Evolutionary conservation across 768 basidiomycete genomes (phyloP), one percentile per base, ranked within the genome.

Genomic region (Exsudoporus frostii): DNA sequence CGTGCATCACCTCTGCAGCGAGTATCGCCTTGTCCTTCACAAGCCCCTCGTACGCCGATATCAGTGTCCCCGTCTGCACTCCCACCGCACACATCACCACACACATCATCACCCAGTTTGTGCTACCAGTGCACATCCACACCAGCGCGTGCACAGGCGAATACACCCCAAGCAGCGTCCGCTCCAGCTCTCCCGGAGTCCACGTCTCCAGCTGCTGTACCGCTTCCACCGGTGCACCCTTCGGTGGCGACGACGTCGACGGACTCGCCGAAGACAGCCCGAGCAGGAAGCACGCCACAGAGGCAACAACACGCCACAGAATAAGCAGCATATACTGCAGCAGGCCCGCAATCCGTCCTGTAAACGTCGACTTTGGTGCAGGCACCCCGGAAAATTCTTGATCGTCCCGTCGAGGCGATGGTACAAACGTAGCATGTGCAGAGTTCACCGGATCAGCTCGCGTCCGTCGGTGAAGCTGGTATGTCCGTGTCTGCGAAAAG

Each of bases 171-270:
- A 93, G 85, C 29, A 93, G 72, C 57, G 76, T 77, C 56, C 82
- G 74, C 64, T 92, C 88, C 37, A 88, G 70, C 57, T 85, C 82
- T 19, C 82, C 84, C 3, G 92, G 90, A 13, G 78, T 74, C 91
- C 91, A 93, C 43, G 88, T 77, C 47, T 88, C 83, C 46, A 93
- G 70, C 64, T 89, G 84, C 64, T 90, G 89, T n/a, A 92, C 79
- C 41, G 77, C 76, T 27, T 78, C 71, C 5, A 71, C 74, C 39
- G 73, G 79, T 15, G 72, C 73, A 36, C 69, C 70, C 37, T 64
- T 59, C 0, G 68, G 61, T 19, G 70, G 66, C 5, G 69, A 68
- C 9, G 69, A 66, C 13, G 59, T 62, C 19, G 74, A 72, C 25
- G 69, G 69, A 25, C 71, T 67, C n/a, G 73, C 65, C 6, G 79